Evolutionary conservation across 805 yeast species (phyloP), one percentile per base, ranked within the genome.

Genomic region (Saturnispora kantuleensis): DNA sequence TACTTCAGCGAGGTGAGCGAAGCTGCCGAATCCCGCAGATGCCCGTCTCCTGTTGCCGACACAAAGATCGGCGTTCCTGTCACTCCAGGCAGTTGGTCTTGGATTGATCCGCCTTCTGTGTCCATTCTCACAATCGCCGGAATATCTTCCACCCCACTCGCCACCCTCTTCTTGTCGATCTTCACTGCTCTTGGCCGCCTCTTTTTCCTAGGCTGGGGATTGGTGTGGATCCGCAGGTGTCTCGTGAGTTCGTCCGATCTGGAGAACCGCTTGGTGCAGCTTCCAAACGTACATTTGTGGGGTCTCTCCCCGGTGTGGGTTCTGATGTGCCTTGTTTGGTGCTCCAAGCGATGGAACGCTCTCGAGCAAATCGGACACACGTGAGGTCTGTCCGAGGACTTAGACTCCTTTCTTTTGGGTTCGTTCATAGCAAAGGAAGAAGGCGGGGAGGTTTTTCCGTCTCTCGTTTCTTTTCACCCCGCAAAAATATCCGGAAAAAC

Each of bases 291-390:
- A 62, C 89, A 82, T n/a, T 72, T 73, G 59, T 82, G 88, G 3
- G 90, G 90, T 57, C 79, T 81, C 56, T 83, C 89, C 21, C 90
- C 90, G 0, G 90, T 82, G 56, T 82, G 90, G 10, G 88, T 82
- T 55, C 89, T 67, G 47, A 82, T 79, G 55, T 82, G 90, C 55
- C 90, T 70, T 8, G 88, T 81, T 56, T 81, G 87, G 60, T 82
- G 90, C 55, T 82, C 90, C 36, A 82, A 60, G 46, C 90, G 67
- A 56, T 81, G 86, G 57, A 82, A 82, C 0, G 85, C 86, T 60
- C 82, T 78, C 34, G 75, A 76, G 58, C 90, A 82, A 56, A 80
- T 69, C 4, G 87, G 81, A 57, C 90, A 82, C 49, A 79, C 77
- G 62, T 79, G 82, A 1, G 89, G 89, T 48, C 79, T 60, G 9